Evolutionary conservation across 768 basidiomycete genomes (phyloP).

Genomic region (Hysterangium stoloniferum): DNA sequence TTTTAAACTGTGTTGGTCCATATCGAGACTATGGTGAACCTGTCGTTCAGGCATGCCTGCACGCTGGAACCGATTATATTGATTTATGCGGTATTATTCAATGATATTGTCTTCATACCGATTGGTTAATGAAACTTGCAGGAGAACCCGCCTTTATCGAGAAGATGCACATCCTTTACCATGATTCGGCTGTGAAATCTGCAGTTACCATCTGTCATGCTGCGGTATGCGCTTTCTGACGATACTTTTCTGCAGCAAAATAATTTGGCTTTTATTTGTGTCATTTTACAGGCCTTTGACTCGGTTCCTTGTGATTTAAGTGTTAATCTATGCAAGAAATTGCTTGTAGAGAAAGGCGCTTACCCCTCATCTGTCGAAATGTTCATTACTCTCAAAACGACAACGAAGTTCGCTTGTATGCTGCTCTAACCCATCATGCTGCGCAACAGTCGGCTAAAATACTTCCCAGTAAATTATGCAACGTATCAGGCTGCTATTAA

Average conservation of each 20-base stretch:
- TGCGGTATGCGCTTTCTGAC: neutral
- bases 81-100: slow-evolving; percentile 8
- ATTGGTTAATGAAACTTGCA: neutral
- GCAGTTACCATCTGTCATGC: slow-evolving; percentile 7
- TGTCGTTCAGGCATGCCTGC: slow-evolving; percentile 11
- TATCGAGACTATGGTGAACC: slow-evolving; percentile 10
- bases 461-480: slow-evolving; percentile 3
- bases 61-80: slow-evolving; percentile 4
- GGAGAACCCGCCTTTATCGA: slow-evolving; percentile 13
- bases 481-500: slow-evolving; percentile 9
- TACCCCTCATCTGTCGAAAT: slow-evolving; percentile 10
- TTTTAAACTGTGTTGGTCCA: slow-evolving; percentile 11
- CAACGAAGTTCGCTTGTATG: neutral
- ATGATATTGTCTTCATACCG: neutral
- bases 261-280: too few relatives aligned
- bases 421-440: neutral
- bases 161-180: slow-evolving; percentile 4
- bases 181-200: neutral
- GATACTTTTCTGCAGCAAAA: too few relatives aligned
- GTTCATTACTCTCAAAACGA: slow-evolving; percentile 1
- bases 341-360: neutral
- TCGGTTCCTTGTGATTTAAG: slow-evolving; percentile 12
- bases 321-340: slow-evolving; percentile 4
- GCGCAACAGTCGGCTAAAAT: neutral
- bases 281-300: slow-evolving; percentile 8